Percentiles rank a stretch among this genome's conserved stretches.
These are phyloP conservation scores for Linderniella brevidens DNA, from an alignment of 257 asterid genomes.

Conservation along the genomic window DNA sequence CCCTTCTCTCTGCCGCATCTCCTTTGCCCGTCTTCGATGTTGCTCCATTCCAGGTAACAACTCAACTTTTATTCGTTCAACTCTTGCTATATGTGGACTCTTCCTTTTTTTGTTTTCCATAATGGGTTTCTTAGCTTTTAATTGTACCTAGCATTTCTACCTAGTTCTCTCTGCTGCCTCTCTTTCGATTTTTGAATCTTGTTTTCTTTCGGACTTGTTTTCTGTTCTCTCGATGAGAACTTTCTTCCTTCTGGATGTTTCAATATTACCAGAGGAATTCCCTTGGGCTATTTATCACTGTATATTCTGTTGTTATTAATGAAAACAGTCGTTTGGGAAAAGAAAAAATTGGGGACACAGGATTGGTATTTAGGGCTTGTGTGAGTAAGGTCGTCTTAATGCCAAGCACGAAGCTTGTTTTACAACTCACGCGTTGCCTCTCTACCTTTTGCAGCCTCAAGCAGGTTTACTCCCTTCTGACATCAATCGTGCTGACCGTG, in stretches of 20 bases:
- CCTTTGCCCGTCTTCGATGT: slow-evolving; percentile 79
- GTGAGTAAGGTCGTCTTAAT: slow-evolving; percentile 59
- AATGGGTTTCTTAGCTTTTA: neutral
- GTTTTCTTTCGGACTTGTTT: too few relatives aligned
- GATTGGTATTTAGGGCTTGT: neutral
- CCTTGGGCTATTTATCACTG: too few relatives aligned
- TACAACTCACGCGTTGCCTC: slow-evolving; percentile 47
- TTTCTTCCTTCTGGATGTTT: too few relatives aligned
- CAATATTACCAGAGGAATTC: too few relatives aligned
- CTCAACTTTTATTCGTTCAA: slow-evolving; percentile 6
- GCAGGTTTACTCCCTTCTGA: slow-evolving; percentile 40
- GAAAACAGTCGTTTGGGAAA: too few relatives aligned
- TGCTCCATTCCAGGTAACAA: slow-evolving; percentile 77
- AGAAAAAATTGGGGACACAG: too few relatives aligned
- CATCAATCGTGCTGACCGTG: slow-evolving; percentile 31
- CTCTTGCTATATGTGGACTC: too few relatives aligned
- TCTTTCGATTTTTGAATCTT: too few relatives aligned
- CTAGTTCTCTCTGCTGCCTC: too few relatives aligned
- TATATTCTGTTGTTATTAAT: too few relatives aligned
- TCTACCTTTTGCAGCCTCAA: slow-evolving; percentile 55
- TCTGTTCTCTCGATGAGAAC: too few relatives aligned
- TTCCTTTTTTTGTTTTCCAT: slow-evolving; percentile 1
- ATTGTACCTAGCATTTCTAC: slow-evolving; percentile 5
- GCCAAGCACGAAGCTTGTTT: slow-evolving; percentile 52
- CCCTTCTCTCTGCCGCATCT: slow-evolving; percentile 67